phyloP scores from a whole-genome alignment of 257 asterid genomes.

The Plantago ovata region DNA sequence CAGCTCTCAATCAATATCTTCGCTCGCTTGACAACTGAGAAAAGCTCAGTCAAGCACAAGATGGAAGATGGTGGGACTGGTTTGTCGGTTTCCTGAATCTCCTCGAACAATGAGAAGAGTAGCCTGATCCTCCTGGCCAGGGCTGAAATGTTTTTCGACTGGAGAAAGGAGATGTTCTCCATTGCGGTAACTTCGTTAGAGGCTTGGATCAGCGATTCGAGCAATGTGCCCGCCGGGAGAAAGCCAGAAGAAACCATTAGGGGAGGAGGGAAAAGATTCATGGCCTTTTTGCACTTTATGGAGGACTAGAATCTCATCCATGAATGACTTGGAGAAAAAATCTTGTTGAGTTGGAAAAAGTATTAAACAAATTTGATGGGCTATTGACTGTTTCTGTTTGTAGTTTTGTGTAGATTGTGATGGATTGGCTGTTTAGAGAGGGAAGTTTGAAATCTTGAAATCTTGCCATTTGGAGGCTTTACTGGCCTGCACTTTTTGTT shows the following conservation, averaged over 20 bases:
- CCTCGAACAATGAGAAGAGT: slow-evolving; percentile 68
- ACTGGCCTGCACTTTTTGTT: slow-evolving; percentile 48
- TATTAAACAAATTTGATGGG: slow-evolving; percentile 24
- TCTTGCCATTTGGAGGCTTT: slow-evolving; percentile 78
- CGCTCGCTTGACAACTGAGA: slow-evolving; percentile 41
- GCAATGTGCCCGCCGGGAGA: slow-evolving; percentile 46
- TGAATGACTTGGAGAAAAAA: slow-evolving; percentile 17
- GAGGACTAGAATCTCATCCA: slow-evolving; percentile 14
- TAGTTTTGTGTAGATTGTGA: slow-evolving; percentile 28
- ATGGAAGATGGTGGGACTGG: slow-evolving; percentile 68
- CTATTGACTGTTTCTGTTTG: slow-evolving; percentile 43
- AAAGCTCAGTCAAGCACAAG: slow-evolving; percentile 70
- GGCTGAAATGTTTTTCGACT: slow-evolving; percentile 46
- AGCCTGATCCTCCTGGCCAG: slow-evolving; percentile 57
- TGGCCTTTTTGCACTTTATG: slow-evolving; percentile 23
- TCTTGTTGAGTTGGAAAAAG: slow-evolving; percentile 22
- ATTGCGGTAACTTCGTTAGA: slow-evolving; percentile 38
- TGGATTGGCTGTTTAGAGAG: slow-evolving; percentile 27
- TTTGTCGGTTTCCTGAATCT: slow-evolving; percentile 51
- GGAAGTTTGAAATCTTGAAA: slow-evolving; percentile 30
- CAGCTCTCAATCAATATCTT: slow-evolving; percentile 49
- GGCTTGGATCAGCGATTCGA: slow-evolving; percentile 54
- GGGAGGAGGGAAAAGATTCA: slow-evolving; percentile 42
- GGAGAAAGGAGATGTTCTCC: slow-evolving; percentile 42
- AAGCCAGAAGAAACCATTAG: slow-evolving; percentile 55